These are phyloP conservation scores for Conticribra guillardii DNA, from an alignment of 108 stramenopile species.

Conservation along the genomic window DNA sequence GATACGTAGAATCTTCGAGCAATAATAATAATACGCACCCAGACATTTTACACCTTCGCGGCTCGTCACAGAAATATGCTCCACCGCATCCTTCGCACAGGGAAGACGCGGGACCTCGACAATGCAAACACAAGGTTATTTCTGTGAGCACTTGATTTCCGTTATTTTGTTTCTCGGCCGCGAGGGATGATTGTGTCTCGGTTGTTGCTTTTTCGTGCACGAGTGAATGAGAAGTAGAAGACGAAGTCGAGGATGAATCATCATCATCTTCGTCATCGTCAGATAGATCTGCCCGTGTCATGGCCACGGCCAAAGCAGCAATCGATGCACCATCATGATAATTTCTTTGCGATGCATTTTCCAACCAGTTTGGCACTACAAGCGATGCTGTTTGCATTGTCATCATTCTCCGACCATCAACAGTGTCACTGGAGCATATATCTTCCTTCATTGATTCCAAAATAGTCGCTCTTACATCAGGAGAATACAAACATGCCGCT, in stretches of 20 bases:
- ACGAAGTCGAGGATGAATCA: constrained; percentile 27
- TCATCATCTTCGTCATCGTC: constrained; percentile 28
- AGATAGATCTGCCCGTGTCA: constrained; percentile 40
- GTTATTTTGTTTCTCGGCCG: neutral
- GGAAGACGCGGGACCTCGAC: constrained; percentile 61
- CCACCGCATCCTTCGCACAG: constrained; percentile 68
- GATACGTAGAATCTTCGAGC: no score
- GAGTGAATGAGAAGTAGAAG: constrained; percentile 42
- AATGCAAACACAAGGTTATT: constrained; percentile 76
- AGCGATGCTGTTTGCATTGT: neutral
- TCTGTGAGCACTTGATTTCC: constrained; percentile 29
- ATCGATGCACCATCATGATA: constrained; percentile 75
- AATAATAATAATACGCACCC: no score
- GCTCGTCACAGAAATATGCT: constrained; percentile 71
- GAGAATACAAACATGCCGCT: constrained; percentile 35
- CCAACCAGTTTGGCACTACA: constrained; percentile 60
- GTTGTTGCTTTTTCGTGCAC: neutral
- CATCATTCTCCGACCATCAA: neutral
- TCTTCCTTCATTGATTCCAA: constrained; percentile 4
- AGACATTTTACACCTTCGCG: constrained; percentile 40
- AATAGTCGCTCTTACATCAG: constrained; percentile 62
- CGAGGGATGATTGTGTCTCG: neutral
- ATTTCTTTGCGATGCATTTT: constrained; percentile 69
- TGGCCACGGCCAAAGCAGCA: constrained; percentile 52
- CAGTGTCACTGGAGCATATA: neutral